A percentile compares a stretch with the other conserved stretches of the same genome.
phyloP scores from a whole-genome alignment of 2,329 filamentous ascomycete species.

The Aspergillus uvarum region DNA sequence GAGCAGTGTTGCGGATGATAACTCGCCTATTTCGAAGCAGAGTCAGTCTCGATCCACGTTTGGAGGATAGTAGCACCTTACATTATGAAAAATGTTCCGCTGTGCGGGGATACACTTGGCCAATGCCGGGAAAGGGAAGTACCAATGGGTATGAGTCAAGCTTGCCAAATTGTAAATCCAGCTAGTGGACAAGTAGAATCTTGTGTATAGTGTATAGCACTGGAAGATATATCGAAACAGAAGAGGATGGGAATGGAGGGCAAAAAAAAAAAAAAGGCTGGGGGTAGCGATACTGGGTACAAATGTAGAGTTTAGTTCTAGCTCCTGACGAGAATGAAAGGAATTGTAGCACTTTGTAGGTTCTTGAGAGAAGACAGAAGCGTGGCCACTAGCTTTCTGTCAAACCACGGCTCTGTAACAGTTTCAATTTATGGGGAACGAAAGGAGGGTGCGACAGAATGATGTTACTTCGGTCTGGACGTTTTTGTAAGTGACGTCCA shows the following conservation, averaged over 20 bases:
- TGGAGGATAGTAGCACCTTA: slow-evolving; percentile 14
- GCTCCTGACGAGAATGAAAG: background rate
- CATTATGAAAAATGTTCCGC: slow-evolving; percentile 21
- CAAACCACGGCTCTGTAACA: slow-evolving; percentile 30
- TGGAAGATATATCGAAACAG: background rate
- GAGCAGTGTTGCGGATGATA: slow-evolving; percentile 74
- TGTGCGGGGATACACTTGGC: slow-evolving; percentile 23
- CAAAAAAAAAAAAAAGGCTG: background rate
- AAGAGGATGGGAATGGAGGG: background rate
- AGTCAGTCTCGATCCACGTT: slow-evolving; percentile 12
- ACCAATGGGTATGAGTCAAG: background rate
- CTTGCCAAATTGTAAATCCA: background rate
- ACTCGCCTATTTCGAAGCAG: slow-evolving; percentile 62
- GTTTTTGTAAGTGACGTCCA: background rate
- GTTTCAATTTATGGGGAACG: slow-evolving; percentile 1
- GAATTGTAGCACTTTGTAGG: background rate
- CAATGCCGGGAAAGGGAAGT: slow-evolving; percentile 18
- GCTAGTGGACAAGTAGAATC: background rate
- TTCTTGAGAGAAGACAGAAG: slow-evolving; percentile 3
- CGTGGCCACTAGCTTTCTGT: slow-evolving; percentile 9
- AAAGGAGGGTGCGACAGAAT: slow-evolving; percentile 19
- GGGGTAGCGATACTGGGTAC: background rate
- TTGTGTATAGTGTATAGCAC: too few species aligned
- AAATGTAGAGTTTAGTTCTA: background rate
- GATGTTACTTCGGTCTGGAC: slow-evolving; percentile 10